Evolutionary conservation across 768 basidiomycete species (phyloP), one percentile per base, ranked within the genome.

Genomic region (Grammothele lineata): DNA sequence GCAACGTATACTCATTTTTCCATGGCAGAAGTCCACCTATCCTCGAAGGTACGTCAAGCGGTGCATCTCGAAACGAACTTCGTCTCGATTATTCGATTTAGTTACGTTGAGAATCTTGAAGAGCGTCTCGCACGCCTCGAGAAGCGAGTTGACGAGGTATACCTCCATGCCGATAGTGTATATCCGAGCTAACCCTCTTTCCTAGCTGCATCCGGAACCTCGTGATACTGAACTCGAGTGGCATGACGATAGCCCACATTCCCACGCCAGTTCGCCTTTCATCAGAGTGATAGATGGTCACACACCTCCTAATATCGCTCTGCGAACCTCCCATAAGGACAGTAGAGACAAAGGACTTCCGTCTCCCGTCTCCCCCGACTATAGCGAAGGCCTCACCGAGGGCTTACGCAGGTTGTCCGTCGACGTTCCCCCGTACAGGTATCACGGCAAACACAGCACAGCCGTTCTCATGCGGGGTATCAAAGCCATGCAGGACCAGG

Each of bases 41-140:
- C 27, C 45, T 2, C 39, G 32, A 6, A 47, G 27, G 45, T 40
- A 15, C 39, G n/a, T 15, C 15, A 10, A 3, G 15, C 32, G 2
- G 15, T 17, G 5, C 8, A 14, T 37, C 25, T 10, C n/a, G 4
- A 6, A 10, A 15, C 21, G 6, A 12, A 22, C 17, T 10, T 25
- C n/a, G 18, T 14, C 19, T 24, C 15, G 12, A 3, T 17, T 10
- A 12, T 40, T 33, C 3, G 3, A n/a, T n/a, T n/a, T 21, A 48
- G 47, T 14, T 48, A 48, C 15, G 47, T 48, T 4, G 34, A 48
- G 18, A 30, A 15, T 11, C 40, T 48, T 3, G 47, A 48, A 19
- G 30, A 27, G n/a, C 47, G 47, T 26, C 23, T 48, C 8, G 18
- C 35, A 15, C 33, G 35, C 4, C 23, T 48, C 30, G 47, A 48